phyloP scores from a whole-genome alignment of 2,329 filamentous ascomycete species.

The Fusarium virguliforme region DNA sequence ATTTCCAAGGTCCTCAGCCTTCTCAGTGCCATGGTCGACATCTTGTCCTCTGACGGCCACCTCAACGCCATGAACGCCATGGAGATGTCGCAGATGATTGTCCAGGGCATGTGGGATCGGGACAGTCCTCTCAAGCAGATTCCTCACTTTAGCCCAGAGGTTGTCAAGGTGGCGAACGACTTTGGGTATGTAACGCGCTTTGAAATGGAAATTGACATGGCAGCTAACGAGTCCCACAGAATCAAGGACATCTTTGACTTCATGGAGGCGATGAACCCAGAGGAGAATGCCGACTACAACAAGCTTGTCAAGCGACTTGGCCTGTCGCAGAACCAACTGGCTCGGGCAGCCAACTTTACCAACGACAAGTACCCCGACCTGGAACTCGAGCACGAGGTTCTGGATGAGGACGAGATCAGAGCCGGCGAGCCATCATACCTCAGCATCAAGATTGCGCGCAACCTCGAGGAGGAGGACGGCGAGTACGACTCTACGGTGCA shows the following conservation, averaged over 20 bases:
- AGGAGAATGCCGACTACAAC: slow-evolving; percentile 88
- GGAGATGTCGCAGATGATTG: slow-evolving; percentile 99
- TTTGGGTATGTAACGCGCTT: slow-evolving; percentile 72
- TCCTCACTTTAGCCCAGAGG: slow-evolving; percentile 89
- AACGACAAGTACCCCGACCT: slow-evolving; percentile 97
- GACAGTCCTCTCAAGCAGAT: slow-evolving; percentile 98
- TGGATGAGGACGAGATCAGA: slow-evolving; percentile 84
- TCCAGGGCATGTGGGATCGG: slow-evolving; percentile 99
- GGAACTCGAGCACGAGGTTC: slow-evolving; percentile 88
- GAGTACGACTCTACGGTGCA: slow-evolving; percentile 89
- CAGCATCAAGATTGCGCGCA: slow-evolving; percentile 87
- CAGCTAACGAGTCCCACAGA: slow-evolving; percentile 62
- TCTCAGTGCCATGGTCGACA: slow-evolving; percentile 92
- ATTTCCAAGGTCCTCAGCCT: slow-evolving; percentile 88
- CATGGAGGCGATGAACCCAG: slow-evolving; percentile 98
- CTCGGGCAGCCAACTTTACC: slow-evolving; percentile 92
- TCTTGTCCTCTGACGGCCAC: slow-evolving; percentile 94
- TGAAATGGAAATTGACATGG: background rate
- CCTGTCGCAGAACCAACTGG: slow-evolving; percentile 85
- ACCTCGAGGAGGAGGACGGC: slow-evolving; percentile 74
- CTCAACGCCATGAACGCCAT: slow-evolving; percentile 98
- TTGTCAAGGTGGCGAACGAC: slow-evolving; percentile 85
- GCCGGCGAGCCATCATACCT: slow-evolving; percentile 88
- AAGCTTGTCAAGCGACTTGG: slow-evolving; percentile 83
- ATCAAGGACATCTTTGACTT: slow-evolving; percentile 98